phyloP scores from a whole-genome alignment of 108 stramenopile species.

The Hondaea fermentalgiana region DNA sequence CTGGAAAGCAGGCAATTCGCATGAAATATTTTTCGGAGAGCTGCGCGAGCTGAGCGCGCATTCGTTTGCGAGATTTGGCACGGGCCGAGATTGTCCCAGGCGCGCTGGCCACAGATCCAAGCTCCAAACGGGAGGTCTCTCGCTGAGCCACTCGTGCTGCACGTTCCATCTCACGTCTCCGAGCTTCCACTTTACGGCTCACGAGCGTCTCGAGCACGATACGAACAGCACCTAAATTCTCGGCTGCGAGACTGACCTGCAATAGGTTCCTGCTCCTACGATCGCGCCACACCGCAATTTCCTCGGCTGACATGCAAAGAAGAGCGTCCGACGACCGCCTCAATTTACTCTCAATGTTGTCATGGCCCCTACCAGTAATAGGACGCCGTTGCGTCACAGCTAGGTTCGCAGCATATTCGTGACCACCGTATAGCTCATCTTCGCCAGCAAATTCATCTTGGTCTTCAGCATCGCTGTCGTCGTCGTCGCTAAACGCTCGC shows the following conservation, averaged over 20 bases:
- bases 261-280: neutral
- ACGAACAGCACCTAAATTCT: neutral
- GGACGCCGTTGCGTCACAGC: neutral
- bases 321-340: neutral
- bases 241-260: neutral
- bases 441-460: neutral
- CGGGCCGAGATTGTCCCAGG: neutral
- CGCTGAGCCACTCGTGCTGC: neutral
- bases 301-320: neutral
- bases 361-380: neutral
- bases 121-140: neutral
- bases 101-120: neutral
- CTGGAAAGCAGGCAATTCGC: neutral
- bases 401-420: too few relatives aligned
- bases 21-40: neutral
- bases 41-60: neutral
- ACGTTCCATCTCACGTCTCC: neutral
- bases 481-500: neutral
- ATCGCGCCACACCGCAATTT: neutral
- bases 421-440: neutral
- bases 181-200: neutral
- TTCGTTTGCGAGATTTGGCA: neutral
- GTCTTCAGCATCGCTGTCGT: neutral
- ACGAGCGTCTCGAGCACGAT: neutral
- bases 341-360: neutral